Conservation (phyloP, 148 eudicot genomes). For the Fagopyrum tataricum region DNA sequence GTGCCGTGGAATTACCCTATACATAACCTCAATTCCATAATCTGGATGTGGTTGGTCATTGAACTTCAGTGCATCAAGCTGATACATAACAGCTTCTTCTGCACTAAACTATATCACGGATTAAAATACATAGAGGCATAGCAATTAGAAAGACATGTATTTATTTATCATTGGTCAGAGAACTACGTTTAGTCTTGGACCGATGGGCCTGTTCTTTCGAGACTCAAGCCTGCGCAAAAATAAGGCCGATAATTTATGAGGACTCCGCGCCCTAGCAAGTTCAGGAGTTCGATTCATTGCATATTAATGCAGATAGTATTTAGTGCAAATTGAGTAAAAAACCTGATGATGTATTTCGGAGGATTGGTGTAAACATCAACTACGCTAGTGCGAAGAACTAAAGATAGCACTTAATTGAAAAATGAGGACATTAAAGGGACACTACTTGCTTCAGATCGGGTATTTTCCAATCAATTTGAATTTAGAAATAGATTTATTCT, state of each 20-base stretch:
- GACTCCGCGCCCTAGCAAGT: neutral
- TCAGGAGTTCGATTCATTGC: too few species aligned
- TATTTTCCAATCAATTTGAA: neutral
- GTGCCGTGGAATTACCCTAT: conserved; percentile 46
- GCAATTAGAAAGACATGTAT: neutral
- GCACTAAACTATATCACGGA: conserved; percentile 71
- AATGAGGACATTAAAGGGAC: neutral
- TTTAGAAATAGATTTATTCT: neutral
- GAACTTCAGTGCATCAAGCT: conserved; percentile 90
- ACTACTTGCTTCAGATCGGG: neutral
- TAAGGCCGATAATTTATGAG: neutral
- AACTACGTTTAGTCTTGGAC: conserved; percentile 78
- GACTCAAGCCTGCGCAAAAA: conserved; percentile 73
- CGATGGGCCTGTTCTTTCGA: conserved; percentile 72
- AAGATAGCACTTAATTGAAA: too few species aligned
- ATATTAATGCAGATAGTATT: too few species aligned
- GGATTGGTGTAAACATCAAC: too few species aligned
- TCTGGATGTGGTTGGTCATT: conserved; percentile 91
- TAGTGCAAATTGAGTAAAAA: neutral
- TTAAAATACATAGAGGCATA: conserved; percentile 19
- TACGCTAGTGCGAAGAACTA: too few species aligned
- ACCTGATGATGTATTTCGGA: too few species aligned
- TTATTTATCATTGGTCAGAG: conserved; percentile 8
- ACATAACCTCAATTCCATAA: conserved; percentile 95
- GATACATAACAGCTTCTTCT: conserved; percentile 81